Evolutionary conservation across 2,329 filamentous ascomycete genomes (phyloP).

Genomic region (Seiridium unicorne): DNA sequence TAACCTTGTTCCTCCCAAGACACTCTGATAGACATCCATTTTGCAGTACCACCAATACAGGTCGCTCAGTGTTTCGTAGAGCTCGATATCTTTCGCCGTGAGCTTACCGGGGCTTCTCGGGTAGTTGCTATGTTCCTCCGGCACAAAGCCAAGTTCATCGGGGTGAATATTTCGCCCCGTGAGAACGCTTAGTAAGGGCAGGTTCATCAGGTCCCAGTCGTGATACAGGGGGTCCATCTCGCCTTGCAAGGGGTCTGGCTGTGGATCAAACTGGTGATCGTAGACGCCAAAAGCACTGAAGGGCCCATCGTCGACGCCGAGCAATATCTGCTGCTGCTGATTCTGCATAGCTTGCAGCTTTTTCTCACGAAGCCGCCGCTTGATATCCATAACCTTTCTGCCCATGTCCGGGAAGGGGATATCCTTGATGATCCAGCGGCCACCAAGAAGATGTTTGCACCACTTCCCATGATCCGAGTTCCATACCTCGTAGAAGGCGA

Average conservation of each 20-base stretch:
- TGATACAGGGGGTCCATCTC: slow-evolving; percentile 22
- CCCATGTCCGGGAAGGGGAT: slow-evolving; percentile 77
- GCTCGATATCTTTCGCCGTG: slow-evolving; percentile 67
- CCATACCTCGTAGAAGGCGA: slow-evolving; percentile 94
- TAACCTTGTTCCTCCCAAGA: slow-evolving; percentile 79
- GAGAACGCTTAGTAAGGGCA: slow-evolving; percentile 37
- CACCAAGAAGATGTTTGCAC: slow-evolving; percentile 88
- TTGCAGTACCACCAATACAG: slow-evolving; percentile 96
- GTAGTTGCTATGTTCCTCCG: slow-evolving; percentile 23
- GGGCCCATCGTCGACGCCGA: neutral
- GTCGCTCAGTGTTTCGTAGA: slow-evolving; percentile 79
- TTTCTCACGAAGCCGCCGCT: slow-evolving; percentile 32
- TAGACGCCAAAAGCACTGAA: slow-evolving; percentile 2
- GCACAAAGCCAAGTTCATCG: slow-evolving; percentile 46
- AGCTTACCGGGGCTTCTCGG: slow-evolving; percentile 27
- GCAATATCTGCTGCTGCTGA: slow-evolving; percentile 8
- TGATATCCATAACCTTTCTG: slow-evolving; percentile 65
- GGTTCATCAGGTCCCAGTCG: slow-evolving; percentile 34
- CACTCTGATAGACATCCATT: slow-evolving; percentile 88
- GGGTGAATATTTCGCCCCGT: slow-evolving; percentile 53
- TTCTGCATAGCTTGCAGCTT: slow-evolving; percentile 21
- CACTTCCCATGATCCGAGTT: slow-evolving; percentile 92
- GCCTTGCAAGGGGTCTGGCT: slow-evolving; percentile 13
- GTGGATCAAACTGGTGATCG: neutral
- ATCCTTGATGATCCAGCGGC: slow-evolving; percentile 77